Conservation (phyloP, 768 basidiomycete genomes). For the Termitomyces sp. region DNA sequence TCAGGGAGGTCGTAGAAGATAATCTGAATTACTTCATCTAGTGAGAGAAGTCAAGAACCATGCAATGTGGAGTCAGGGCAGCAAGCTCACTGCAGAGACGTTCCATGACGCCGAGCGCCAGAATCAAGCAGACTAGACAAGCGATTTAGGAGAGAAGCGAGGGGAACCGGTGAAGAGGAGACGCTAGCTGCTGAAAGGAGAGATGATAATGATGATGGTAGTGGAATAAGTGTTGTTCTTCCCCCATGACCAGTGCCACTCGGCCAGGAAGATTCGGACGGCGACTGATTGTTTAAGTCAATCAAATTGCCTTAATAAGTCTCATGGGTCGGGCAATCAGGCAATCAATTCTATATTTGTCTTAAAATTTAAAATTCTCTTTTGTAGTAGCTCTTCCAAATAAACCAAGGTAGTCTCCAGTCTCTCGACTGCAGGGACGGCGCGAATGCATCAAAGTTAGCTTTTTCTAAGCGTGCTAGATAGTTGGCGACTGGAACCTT, state of each 20-base stretch:
- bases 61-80: neutral
- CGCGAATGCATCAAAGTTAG: constrained; percentile 69
- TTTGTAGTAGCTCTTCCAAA: constrained; percentile 43
- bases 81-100: constrained; percentile 58
- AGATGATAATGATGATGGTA: constrained; percentile 16
- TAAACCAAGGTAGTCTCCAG: constrained; percentile 75
- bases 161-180: neutral
- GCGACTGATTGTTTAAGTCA: constrained; percentile 43
- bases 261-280: constrained; percentile 31
- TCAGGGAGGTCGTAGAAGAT: constrained; percentile 69
- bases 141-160: constrained; percentile 4
- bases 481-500: constrained; percentile 68
- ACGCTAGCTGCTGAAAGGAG: neutral
- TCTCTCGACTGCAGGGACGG: constrained; percentile 57
- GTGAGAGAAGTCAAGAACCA: constrained; percentile 11
- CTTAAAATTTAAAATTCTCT: constrained; percentile 25
- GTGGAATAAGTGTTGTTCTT: constrained; percentile 7
- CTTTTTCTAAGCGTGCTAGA: constrained; percentile 60
- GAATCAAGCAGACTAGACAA: constrained; percentile 7
- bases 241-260: constrained; percentile 11
- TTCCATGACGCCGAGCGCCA: constrained; percentile 40
- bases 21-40: constrained; percentile 66
- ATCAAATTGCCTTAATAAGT: constrained; percentile 18
- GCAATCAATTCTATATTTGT: constrained; percentile 12
- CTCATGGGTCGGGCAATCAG: neutral